phyloP scores from a whole-genome alignment of 169 alveolate genomes.

The Amoebophrya sp. region DNA sequence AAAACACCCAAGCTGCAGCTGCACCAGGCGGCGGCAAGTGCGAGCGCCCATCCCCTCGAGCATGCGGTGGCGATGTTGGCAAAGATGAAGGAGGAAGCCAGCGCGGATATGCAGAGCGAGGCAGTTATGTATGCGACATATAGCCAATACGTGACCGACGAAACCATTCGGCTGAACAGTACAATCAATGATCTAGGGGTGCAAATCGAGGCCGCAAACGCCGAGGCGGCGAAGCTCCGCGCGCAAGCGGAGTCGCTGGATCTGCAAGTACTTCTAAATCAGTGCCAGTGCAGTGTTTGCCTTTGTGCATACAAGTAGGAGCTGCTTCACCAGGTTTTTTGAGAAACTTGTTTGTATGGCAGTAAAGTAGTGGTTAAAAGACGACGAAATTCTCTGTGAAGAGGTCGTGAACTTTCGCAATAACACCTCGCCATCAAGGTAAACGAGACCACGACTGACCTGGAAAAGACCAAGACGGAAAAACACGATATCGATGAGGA shows the following conservation, averaged over 20 bases:
- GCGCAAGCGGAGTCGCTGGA: neutral
- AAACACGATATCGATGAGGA: neutral
- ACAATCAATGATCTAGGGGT: neutral
- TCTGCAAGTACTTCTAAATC: neutral
- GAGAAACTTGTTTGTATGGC: too few relatives aligned
- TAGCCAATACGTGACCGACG: neutral
- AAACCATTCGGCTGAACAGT: neutral
- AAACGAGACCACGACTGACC: neutral
- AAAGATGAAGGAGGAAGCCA: neutral
- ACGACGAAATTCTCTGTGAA: neutral
- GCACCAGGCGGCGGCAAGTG: neutral
- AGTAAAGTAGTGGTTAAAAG: too few relatives aligned
- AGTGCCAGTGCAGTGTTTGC: neutral
- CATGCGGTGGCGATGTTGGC: neutral
- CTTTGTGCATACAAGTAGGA: too few relatives aligned
- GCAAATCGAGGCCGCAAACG: neutral
- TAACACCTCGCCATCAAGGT: too few relatives aligned
- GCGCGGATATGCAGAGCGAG: neutral
- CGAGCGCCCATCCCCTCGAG: neutral
- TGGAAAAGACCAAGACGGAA: neutral
- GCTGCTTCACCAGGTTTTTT: too few relatives aligned
- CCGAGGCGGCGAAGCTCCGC: neutral
- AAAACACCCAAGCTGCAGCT: too few relatives aligned
- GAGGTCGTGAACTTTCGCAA: neutral
- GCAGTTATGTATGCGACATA: neutral